phyloP scores from a whole-genome alignment of 2,329 filamentous ascomycete species.

The Diplodia scrobiculata region DNA sequence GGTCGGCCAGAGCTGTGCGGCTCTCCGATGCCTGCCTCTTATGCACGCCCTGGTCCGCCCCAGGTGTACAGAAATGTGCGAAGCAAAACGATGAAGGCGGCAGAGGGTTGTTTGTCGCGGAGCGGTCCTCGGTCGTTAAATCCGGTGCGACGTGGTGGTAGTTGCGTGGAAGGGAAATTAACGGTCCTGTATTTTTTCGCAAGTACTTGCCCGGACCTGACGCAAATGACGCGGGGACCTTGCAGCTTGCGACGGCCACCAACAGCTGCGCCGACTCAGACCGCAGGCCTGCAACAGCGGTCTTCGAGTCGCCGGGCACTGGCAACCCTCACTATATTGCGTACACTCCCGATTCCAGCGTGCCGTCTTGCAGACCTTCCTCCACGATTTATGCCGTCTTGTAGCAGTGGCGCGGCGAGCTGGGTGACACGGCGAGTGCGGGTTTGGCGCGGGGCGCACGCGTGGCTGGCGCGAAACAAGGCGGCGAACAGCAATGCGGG shows the following conservation, averaged over 20 bases:
- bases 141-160: background rate
- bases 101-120: background rate
- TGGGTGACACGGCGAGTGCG: constrained; percentile 11
- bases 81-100: background rate
- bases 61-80: background rate
- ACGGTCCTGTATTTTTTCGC: constrained; percentile 4
- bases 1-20: constrained; percentile 17
- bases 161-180: background rate
- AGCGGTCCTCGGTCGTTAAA: background rate
- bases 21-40: constrained; percentile 15
- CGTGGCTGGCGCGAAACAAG: constrained; percentile 15
- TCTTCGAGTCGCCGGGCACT: background rate
- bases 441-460: constrained; percentile 3
- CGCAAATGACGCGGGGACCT: background rate
- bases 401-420: constrained; percentile 1
- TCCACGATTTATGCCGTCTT: constrained; percentile 10
- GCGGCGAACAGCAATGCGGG: constrained; percentile 7
- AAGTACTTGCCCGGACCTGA: background rate
- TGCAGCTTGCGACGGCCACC: constrained; percentile 11
- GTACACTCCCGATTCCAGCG: background rate
- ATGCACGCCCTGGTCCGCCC: background rate
- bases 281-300: background rate
- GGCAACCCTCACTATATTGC: background rate
- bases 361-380: constrained; percentile 5
- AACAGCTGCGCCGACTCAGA: background rate